These are phyloP conservation scores for Jaapia argillacea DNA, from an alignment of 768 basidiomycete genomes.

Conservation along the genomic window DNA sequence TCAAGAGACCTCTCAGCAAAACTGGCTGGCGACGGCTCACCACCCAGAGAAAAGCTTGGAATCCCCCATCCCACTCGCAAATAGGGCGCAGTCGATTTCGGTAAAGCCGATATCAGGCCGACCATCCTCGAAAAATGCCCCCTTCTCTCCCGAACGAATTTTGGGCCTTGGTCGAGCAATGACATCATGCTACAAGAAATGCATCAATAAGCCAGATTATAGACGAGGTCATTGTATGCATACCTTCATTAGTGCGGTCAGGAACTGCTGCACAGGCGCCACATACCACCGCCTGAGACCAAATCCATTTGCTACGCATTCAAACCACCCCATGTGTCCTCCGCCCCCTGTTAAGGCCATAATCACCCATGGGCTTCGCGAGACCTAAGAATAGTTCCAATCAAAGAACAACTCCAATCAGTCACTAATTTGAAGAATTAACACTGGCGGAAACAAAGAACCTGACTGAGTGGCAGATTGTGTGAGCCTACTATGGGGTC, in stretches of 20 bases:
- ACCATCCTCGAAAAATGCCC: no score
- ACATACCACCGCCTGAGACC: slow-evolving; percentile 12
- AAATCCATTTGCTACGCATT: no score
- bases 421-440: no score
- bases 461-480: slow-evolving; percentile 8
- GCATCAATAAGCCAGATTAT: slow-evolving; percentile 5
- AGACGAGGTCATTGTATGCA: slow-evolving; percentile 3
- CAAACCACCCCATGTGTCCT: slow-evolving; percentile 17
- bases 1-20: no score
- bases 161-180: no score
- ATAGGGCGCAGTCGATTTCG: slow-evolving; percentile 4
- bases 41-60: slow-evolving; percentile 14
- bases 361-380: slow-evolving; percentile 8
- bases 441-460: no score
- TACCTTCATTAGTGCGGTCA: slow-evolving; percentile 13
- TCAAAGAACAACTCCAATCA: no score
- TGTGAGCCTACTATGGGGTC: slow-evolving; percentile 10
- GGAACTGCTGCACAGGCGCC: slow-evolving; percentile 11
- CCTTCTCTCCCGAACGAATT: no score
- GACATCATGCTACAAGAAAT: no score
- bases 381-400: slow-evolving; percentile 7
- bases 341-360: slow-evolving; percentile 12
- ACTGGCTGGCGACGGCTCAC: slow-evolving; percentile 2
- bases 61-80: slow-evolving; percentile 8
- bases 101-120: slow-evolving; percentile 12